phyloP scores from a whole-genome alignment of 2,329 filamentous ascomycete species.

The Aureobasidium vineae region DNA sequence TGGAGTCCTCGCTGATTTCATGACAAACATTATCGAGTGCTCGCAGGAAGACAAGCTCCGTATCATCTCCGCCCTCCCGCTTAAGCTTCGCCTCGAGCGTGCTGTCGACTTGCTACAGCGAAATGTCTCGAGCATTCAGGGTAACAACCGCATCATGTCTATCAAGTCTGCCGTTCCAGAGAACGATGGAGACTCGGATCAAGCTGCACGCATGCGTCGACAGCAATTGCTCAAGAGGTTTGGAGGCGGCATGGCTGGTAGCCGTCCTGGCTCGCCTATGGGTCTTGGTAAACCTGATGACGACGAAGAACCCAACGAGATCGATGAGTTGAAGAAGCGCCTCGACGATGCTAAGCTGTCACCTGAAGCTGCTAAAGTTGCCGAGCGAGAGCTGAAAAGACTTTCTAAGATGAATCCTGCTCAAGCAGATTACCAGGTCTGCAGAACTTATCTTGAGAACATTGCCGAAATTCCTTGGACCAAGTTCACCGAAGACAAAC shows the following conservation, averaged over 20 bases:
- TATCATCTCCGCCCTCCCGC: slow-evolving; percentile 75
- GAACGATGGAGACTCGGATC: slow-evolving; percentile 34
- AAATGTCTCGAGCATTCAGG: slow-evolving; percentile 80
- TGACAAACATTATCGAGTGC: slow-evolving; percentile 87
- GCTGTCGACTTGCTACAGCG: slow-evolving; percentile 81
- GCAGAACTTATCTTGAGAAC: slow-evolving; percentile 89
- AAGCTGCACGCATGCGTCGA: slow-evolving; percentile 45
- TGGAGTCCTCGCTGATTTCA: slow-evolving; percentile 87
- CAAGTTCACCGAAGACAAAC: slow-evolving; percentile 75
- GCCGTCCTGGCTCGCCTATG: slow-evolving; percentile 27
- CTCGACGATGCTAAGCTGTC: slow-evolving; percentile 78
- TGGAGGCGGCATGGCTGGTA: slow-evolving; percentile 36
- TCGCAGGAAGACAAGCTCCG: slow-evolving; percentile 88
- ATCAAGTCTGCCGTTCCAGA: slow-evolving; percentile 58
- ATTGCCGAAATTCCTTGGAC: slow-evolving; percentile 93
- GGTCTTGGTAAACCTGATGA: slow-evolving; percentile 56
- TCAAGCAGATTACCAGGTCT: slow-evolving; percentile 94
- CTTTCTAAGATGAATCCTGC: slow-evolving; percentile 94
- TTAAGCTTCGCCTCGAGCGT: slow-evolving; percentile 73
- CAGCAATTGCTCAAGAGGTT: slow-evolving; percentile 43
- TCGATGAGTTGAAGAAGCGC: slow-evolving; percentile 88
- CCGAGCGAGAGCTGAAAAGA: slow-evolving; percentile 81
- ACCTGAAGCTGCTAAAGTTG: slow-evolving; percentile 84
- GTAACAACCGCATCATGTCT: slow-evolving; percentile 80
- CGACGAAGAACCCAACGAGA: slow-evolving; percentile 80